phyloP scores from a whole-genome alignment of 2,329 filamentous ascomycete genomes.

The Sporothrix sp. region DNA sequence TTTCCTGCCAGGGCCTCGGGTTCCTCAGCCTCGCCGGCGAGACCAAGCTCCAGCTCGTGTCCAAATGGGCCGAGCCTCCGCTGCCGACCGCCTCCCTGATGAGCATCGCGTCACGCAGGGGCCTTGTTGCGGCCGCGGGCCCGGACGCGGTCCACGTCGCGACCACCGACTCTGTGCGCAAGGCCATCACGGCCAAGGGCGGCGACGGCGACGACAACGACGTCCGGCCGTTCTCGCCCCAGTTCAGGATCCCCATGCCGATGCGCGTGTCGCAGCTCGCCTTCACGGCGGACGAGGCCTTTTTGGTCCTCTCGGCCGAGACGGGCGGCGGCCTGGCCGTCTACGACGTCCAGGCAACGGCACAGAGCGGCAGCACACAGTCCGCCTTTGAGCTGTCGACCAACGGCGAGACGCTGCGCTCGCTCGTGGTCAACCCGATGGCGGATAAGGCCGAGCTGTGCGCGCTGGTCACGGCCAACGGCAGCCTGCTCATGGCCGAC shows the following conservation, averaged over 20 bases:
- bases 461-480: slow-evolving; percentile 69
- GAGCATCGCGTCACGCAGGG: slow-evolving; percentile 68
- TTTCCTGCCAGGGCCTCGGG: slow-evolving; percentile 51
- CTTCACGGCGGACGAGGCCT: slow-evolving; percentile 84
- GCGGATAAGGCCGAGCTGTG: slow-evolving; percentile 63
- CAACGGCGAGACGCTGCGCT: slow-evolving; percentile 62
- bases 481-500: slow-evolving; percentile 76
- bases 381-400: slow-evolving; percentile 68
- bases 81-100: slow-evolving; percentile 72
- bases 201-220: slow-evolving; percentile 47
- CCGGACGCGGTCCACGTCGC: slow-evolving; percentile 70
- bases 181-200: slow-evolving; percentile 51
- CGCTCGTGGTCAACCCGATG: slow-evolving; percentile 71
- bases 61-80: slow-evolving; percentile 68
- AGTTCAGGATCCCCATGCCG: slow-evolving; percentile 62
- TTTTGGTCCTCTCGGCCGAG: slow-evolving; percentile 74
- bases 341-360: slow-evolving; percentile 63
- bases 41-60: slow-evolving; percentile 70
- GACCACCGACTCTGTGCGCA: slow-evolving; percentile 66
- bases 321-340: slow-evolving; percentile 71
- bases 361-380: slow-evolving; percentile 52
- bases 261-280: slow-evolving; percentile 75
- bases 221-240: slow-evolving; percentile 60
- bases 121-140: slow-evolving; percentile 77
- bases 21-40: slow-evolving; percentile 75